A percentile compares a stretch with the other conserved stretches of the same genome.
These are phyloP conservation scores for Didymella exigua DNA, from an alignment of 2,329 filamentous ascomycete species.

Conservation along the genomic window DNA sequence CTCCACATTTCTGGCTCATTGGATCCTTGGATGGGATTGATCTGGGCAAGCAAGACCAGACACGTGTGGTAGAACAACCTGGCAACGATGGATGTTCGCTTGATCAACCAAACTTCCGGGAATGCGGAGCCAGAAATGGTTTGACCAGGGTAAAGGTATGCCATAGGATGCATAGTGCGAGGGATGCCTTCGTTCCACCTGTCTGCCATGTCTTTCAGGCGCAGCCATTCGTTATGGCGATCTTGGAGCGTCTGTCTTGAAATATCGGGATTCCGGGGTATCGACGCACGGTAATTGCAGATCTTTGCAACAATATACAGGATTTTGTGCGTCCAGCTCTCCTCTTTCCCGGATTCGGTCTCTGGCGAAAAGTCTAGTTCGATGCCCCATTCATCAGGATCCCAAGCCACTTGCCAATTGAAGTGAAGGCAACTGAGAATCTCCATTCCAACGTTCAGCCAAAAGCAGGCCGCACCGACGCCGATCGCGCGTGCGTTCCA, in stretches of 20 bases:
- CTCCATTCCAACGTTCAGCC: constrained; percentile 91
- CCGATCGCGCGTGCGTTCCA: constrained; percentile 83
- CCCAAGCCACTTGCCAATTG: constrained; percentile 86
- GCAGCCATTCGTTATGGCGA: constrained; percentile 76
- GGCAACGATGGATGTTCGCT: constrained; percentile 79
- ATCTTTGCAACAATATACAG: constrained; percentile 88
- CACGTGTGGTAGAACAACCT: constrained; percentile 89
- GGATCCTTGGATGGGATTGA: constrained; percentile 71
- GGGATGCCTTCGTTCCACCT: constrained; percentile 81
- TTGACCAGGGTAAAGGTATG: constrained; percentile 72
- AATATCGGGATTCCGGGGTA: constrained; percentile 64
- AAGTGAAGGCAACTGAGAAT: constrained; percentile 85
- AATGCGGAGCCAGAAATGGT: constrained; percentile 75
- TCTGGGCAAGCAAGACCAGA: constrained; percentile 78
- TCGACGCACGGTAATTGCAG: constrained; percentile 78
- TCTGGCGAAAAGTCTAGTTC: constrained; percentile 73
- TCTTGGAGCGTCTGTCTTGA: constrained; percentile 67
- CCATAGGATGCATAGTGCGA: constrained; percentile 84
- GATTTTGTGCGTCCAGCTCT: constrained; percentile 86
- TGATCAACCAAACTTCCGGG: constrained; percentile 87
- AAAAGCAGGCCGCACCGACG: constrained; percentile 87
- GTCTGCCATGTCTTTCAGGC: constrained; percentile 80
- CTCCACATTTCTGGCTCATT: constrained; percentile 70
- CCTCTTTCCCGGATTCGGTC: constrained; percentile 69
- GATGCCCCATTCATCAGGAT: constrained; percentile 87